Evolutionary conservation across 768 basidiomycete species (phyloP).

Genomic region (Lactarius psammicola): DNA sequence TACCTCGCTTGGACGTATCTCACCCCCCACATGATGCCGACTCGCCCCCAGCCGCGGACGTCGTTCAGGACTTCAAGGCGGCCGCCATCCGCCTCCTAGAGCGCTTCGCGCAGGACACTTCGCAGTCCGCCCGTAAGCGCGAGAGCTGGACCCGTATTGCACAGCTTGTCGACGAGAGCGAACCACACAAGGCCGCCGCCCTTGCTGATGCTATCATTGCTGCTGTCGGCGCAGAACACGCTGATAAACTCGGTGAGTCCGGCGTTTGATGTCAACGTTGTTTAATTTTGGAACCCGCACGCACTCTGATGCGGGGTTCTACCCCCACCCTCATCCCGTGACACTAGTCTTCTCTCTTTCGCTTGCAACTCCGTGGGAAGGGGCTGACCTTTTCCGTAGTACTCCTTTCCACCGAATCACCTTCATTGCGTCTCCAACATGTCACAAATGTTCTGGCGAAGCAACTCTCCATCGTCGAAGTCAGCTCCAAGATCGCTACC

Average conservation of each 20-base stretch:
- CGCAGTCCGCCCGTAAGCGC: conserved; percentile 45
- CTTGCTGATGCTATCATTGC: conserved; percentile 77
- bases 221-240: conserved; percentile 59
- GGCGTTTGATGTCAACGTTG: no score
- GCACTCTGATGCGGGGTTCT: neutral
- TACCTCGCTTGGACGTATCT: conserved; percentile 31
- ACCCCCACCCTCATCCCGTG: neutral
- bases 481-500: conserved; percentile 75
- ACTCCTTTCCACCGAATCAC: conserved; percentile 57
- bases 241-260: conserved; percentile 68
- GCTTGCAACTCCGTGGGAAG: neutral
- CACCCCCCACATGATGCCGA: conserved; percentile 40
- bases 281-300: neutral
- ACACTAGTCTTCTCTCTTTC: neutral
- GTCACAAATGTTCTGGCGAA: conserved; percentile 73
- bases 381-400: conserved; percentile 39
- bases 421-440: conserved; percentile 60
- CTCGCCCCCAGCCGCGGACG: conserved; percentile 49
- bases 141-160: conserved; percentile 71
- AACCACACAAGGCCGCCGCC: conserved; percentile 61
- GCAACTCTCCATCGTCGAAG: conserved; percentile 74
- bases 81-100: conserved; percentile 67
- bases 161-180: conserved; percentile 69
- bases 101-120: conserved; percentile 48
- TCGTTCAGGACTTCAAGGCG: conserved; percentile 65